Percentiles rank a stretch among this genome's conserved stretches.
phyloP scores from a whole-genome alignment of 192 early-diverging fungal genomes.

The Coemansia sp. region DNA sequence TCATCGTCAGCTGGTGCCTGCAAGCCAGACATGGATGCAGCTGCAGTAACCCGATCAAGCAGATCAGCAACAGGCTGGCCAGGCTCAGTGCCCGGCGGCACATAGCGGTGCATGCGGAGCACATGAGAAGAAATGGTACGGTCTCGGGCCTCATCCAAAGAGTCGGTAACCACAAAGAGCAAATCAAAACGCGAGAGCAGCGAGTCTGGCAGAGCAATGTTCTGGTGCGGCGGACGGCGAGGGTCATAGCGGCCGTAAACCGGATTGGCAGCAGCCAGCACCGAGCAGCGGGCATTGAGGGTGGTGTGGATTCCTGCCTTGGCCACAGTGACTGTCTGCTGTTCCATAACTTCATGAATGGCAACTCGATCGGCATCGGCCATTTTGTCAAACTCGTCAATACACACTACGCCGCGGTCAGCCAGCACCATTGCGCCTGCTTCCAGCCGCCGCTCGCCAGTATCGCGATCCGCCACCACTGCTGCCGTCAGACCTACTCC shows the following conservation, averaged over 20 bases:
- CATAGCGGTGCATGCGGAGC: conserved; percentile 90
- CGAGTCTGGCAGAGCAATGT: conserved; percentile 95
- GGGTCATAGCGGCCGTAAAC: conserved; percentile 87
- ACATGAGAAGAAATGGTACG: conserved; percentile 89
- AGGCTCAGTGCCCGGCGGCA: conserved; percentile 79
- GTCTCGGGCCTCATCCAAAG: conserved; percentile 82
- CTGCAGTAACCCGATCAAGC: conserved; percentile 42
- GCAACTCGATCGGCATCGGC: conserved; percentile 94
- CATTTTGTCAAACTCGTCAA: conserved; percentile 99
- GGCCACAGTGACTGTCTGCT: conserved; percentile 96
- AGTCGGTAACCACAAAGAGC: conserved; percentile 93
- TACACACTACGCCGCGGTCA: conserved; percentile 95
- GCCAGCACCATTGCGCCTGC: conserved; percentile 99
- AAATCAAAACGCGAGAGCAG: conserved; percentile 96
- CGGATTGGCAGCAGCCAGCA: conserved; percentile 97
- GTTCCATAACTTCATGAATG: conserved; percentile 99
- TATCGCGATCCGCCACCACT: conserved; percentile 92
- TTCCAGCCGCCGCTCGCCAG: conserved; percentile 88
- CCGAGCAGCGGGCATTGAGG: conserved; percentile 93
- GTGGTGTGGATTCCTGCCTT: conserved; percentile 99
- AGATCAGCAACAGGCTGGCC: conserved; percentile 59
- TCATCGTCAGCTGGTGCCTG: conserved; percentile 40
- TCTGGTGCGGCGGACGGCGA: conserved; percentile 82
- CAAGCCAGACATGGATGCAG: conserved; percentile 24
- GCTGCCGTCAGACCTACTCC: conserved; percentile 98